These are phyloP conservation scores for Trypanosoma avium DNA, from an alignment of 208 protist species.

Conservation along the genomic window DNA sequence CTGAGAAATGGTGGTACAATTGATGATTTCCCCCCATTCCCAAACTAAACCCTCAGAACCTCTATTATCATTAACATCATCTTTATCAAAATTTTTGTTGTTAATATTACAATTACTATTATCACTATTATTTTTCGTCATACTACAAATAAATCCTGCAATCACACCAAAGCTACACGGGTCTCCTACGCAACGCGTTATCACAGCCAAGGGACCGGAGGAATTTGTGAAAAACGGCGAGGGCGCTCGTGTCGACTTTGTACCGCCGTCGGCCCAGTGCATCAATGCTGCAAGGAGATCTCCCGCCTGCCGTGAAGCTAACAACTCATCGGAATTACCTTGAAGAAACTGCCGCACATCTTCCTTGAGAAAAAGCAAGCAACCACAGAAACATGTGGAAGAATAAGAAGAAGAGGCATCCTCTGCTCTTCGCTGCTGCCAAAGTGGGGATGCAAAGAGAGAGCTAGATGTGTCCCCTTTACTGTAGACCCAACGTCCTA, in stretches of 20 bases:
- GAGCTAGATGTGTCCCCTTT: slow-evolving; percentile 11
- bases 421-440: background rate
- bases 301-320: too few relatives aligned
- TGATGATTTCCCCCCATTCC: slow-evolving; percentile 28
- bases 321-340: too few relatives aligned
- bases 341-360: slow-evolving; percentile 14
- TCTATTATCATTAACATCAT: too few relatives aligned
- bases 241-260: background rate
- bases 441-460: slow-evolving; percentile 3
- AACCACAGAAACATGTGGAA: slow-evolving; percentile 22
- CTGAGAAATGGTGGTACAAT: slow-evolving; percentile 22
- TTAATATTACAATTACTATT: background rate
- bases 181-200: slow-evolving; percentile 23
- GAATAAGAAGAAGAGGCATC: background rate
- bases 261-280: slow-evolving; percentile 18
- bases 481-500: slow-evolving; percentile 23
- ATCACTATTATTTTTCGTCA: background rate
- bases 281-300: slow-evolving; percentile 20
- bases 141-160: slow-evolving; percentile 26
- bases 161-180: slow-evolving; percentile 35
- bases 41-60: slow-evolving; percentile 4
- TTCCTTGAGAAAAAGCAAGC: slow-evolving; percentile 24
- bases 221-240: slow-evolving; percentile 3
- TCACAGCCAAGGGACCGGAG: slow-evolving; percentile 10
- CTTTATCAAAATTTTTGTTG: background rate